These are phyloP conservation scores for Choanephora cucurbitarum DNA, from an alignment of 371 early-diverging fungal species.

Conservation along the genomic window DNA sequence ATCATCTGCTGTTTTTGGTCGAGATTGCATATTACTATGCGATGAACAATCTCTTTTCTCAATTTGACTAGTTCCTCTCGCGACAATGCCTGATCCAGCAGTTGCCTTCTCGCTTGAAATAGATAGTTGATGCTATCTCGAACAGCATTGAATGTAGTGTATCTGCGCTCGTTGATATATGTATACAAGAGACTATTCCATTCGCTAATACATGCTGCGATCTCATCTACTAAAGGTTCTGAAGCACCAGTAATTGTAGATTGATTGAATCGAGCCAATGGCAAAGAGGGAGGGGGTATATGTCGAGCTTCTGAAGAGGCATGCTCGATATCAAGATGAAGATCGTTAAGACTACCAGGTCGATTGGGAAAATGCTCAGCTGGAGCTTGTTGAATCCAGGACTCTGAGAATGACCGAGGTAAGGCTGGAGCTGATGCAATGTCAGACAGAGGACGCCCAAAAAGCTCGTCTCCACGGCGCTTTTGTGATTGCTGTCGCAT, in stretches of 20 bases:
- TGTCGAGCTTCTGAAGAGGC: conserved; percentile 1
- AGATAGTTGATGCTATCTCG: conserved; percentile 60
- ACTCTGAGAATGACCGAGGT: conserved; percentile 37
- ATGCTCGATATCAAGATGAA: conserved; percentile 15
- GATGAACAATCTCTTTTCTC: conserved; percentile 60
- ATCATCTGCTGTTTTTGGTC: conserved; percentile 60
- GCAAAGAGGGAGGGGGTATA: conserved; percentile 46
- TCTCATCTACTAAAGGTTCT: conserved; percentile 73
- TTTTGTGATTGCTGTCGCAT: background rate
- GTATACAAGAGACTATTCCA: conserved; percentile 61
- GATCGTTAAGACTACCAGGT: conserved; percentile 26
- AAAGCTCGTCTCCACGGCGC: background rate
- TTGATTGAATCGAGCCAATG: conserved; percentile 54
- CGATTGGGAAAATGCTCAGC: background rate
- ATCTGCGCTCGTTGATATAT: conserved; percentile 57
- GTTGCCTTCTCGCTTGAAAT: conserved; percentile 66
- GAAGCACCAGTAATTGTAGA: conserved; percentile 56
- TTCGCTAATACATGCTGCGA: conserved; percentile 66
- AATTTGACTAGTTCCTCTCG: conserved; percentile 59
- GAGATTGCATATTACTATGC: conserved; percentile 60
- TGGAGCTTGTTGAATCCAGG: conserved; percentile 15
- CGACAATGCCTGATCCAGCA: conserved; percentile 69
- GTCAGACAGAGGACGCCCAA: conserved; percentile 10
- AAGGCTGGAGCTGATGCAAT: conserved; percentile 9
- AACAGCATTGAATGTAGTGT: conserved; percentile 55